Percentiles rank a stretch among this genome's conserved stretches.
phyloP scores from a whole-genome alignment of 768 basidiomycete genomes.

The Lyophyllum atratum region DNA sequence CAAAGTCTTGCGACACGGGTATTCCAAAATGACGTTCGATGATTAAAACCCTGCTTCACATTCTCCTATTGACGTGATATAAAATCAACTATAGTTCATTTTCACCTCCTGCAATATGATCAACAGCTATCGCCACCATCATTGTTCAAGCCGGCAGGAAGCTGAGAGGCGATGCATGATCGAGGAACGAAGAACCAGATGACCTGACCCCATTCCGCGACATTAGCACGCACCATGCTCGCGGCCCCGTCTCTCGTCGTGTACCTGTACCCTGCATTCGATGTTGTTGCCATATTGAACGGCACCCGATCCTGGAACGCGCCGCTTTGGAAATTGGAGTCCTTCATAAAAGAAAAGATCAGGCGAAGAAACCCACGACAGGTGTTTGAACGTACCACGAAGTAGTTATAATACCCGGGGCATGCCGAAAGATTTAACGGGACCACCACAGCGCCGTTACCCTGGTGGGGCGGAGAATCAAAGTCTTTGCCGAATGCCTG shows the following conservation, averaged over 20 bases:
- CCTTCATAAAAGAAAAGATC: slow-evolving; percentile 9
- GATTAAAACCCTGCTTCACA: not conserved
- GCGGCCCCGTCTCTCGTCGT: slow-evolving; percentile 21
- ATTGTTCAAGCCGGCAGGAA: slow-evolving; percentile 23
- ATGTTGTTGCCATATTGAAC: slow-evolving; percentile 24
- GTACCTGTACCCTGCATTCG: slow-evolving; percentile 22
- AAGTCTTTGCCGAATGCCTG: slow-evolving; percentile 25
- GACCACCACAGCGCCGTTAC: slow-evolving; percentile 24
- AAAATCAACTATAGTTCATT: not conserved
- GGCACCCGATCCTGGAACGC: slow-evolving; percentile 27
- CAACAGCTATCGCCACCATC: slow-evolving; percentile 26
- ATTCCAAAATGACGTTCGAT: not conserved
- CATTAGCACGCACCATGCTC: slow-evolving; percentile 26
- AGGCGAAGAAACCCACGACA: not conserved
- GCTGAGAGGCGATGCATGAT: slow-evolving; percentile 24
- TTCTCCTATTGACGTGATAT: not conserved
- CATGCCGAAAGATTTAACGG: slow-evolving; percentile 23
- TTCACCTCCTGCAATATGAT: not conserved
- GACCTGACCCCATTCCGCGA: slow-evolving; percentile 26
- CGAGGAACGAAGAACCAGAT: slow-evolving; percentile 30
- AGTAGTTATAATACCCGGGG: slow-evolving; percentile 27
- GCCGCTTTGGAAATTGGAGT: slow-evolving; percentile 22
- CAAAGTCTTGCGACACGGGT: too few relatives aligned
- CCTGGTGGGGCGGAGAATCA: slow-evolving; percentile 25
- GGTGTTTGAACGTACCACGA: slow-evolving; percentile 17